Conservation (phyloP, 2,329 filamentous ascomycete species). For the Aspergillus pseudoviridinutans region DNA sequence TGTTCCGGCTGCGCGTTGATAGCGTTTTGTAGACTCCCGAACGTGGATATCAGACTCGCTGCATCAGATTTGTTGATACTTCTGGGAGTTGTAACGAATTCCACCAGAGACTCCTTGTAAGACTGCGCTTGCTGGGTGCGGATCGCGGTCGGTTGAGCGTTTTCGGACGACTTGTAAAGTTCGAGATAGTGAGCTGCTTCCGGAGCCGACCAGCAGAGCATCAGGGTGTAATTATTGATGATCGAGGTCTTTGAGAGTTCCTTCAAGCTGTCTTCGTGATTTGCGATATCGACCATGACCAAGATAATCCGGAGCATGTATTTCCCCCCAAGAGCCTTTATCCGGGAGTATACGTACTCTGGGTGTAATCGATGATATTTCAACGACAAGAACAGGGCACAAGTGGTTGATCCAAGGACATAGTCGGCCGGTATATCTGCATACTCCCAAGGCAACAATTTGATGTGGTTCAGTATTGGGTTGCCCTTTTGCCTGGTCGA, state of each 20-base stretch:
- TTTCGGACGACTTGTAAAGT: slow-evolving; percentile 90
- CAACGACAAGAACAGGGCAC: slow-evolving; percentile 85
- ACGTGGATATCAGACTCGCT: slow-evolving; percentile 82
- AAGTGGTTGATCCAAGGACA: slow-evolving; percentile 79
- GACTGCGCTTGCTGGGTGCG: slow-evolving; percentile 76
- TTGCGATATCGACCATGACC: slow-evolving; percentile 89
- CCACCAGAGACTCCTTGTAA: slow-evolving; percentile 82
- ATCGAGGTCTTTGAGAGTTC: slow-evolving; percentile 90
- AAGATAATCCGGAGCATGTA: slow-evolving; percentile 84
- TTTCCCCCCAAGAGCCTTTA: slow-evolving; percentile 76
- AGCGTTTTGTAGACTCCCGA: slow-evolving; percentile 81
- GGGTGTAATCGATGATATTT: slow-evolving; percentile 98
- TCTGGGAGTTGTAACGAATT: slow-evolving; percentile 86
- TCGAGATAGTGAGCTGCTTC: slow-evolving; percentile 94
- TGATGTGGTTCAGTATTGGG: slow-evolving; percentile 78
- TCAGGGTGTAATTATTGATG: slow-evolving; percentile 86
- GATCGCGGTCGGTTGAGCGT: slow-evolving; percentile 77
- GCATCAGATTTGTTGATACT: slow-evolving; percentile 95
- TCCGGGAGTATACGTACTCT: slow-evolving; percentile 95
- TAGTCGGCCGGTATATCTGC: slow-evolving; percentile 96
- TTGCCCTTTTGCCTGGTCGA: slow-evolving; percentile 94
- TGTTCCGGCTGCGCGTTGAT: slow-evolving; percentile 86
- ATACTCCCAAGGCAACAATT: slow-evolving; percentile 88
- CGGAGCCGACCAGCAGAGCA: slow-evolving; percentile 90
- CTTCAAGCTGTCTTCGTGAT: slow-evolving; percentile 84